Base-by-base conservation (phyloP, 73 alveolate species). In the Strombidium stylifer region DNA sequence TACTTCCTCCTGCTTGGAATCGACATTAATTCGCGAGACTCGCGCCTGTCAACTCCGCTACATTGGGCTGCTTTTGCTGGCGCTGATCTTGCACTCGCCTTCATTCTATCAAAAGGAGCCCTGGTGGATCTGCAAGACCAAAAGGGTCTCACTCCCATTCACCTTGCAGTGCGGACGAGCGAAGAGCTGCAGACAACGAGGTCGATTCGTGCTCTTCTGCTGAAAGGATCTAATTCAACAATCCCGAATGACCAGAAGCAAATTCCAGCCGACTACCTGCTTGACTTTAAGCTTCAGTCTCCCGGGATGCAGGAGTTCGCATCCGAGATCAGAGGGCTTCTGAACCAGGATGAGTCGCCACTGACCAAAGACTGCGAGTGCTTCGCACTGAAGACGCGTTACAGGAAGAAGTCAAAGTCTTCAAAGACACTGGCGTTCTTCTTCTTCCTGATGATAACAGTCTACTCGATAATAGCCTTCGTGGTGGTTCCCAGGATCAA, bases 81-180 rank as follows among this genome's bases (percentile, higher is more conserved):
- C 20, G 60, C 93, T 51, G 89, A 79, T 30, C 53, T 62, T 25
- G 85, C 86, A 23, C 83, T 87, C n/a, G 68, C 74, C 59, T 74
- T 72, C 50, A 49, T 92, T 14, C 48, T 92, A 20, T 53, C 84
- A 59, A 77, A 90, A 87, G 86, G 87, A 23, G 68, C 88, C 7
- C 69, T 75, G 41, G 66, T 83, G 0, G 74, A 87, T 60, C 77
- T 59, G 8, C 32, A 70, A 37, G 88, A 92, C 64, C 64, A 64
- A 0, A 81, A 69, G 20, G 96, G 98, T 2, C 75, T 49, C 36
- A 87, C 97, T 16, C 94, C 98, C 40, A 75, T 92, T 14, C 98
- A 92, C 70, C 46, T 88, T 32, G 81, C 93, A 4, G 84, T 89
- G 14, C 72, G 52, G 26, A 27, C 61, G 19, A 51, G 51, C 39